A percentile compares a stretch with the other conserved stretches of the same genome.
These are phyloP conservation scores for Saccharomycopsis capsularis DNA, from an alignment of 805 yeast genomes.

Conservation along the genomic window DNA sequence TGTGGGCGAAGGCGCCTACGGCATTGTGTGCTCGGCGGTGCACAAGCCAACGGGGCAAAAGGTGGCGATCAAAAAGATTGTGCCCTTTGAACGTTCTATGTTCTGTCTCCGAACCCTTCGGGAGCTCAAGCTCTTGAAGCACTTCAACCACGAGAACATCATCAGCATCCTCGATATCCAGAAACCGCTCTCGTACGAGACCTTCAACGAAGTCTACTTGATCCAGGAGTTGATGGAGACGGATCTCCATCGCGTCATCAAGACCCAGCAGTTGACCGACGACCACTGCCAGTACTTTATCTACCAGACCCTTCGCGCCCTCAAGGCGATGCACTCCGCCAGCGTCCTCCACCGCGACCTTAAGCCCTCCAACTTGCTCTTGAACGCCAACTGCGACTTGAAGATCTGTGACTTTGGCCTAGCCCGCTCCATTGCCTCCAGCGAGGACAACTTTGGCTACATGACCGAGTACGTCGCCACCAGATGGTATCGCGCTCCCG, in stretches of 20 bases:
- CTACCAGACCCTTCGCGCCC: constrained; percentile 63
- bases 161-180: constrained; percentile 60
- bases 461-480: constrained; percentile 81
- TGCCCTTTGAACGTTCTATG: constrained; percentile 59
- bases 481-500: constrained; percentile 82
- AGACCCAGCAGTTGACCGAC: constrained; percentile 48
- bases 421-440: constrained; percentile 49
- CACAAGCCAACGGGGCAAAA: constrained; percentile 52
- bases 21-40: constrained; percentile 64
- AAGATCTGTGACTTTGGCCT: constrained; percentile 77
- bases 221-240: constrained; percentile 76
- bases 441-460: constrained; percentile 43
- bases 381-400: constrained; percentile 65
- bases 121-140: constrained; percentile 58
- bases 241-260: constrained; percentile 59
- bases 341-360: constrained; percentile 71
- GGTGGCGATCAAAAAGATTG: constrained; percentile 74
- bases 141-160: constrained; percentile 69
- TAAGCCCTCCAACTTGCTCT: constrained; percentile 64
- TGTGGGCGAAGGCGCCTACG: constrained; percentile 79
- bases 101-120: constrained; percentile 65
- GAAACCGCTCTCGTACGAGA: constrained; percentile 50
- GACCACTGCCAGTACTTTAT: constrained; percentile 66
- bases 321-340: constrained; percentile 65
- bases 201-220: constrained; percentile 63